Conservation (phyloP, 257 asterid species). For the Prunella vulgaris region DNA sequence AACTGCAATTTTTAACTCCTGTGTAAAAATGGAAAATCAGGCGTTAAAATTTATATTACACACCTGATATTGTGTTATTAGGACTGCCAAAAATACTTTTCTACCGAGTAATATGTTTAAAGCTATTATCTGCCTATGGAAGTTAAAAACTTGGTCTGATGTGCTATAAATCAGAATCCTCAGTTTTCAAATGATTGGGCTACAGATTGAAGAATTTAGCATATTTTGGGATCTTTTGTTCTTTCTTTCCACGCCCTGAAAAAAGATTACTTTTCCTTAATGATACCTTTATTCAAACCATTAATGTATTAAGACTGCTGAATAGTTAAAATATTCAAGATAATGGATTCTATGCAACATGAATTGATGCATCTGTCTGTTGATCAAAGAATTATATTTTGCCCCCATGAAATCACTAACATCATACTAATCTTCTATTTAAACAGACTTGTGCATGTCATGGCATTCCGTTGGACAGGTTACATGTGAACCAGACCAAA, state of each 20-base stretch:
- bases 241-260: background rate
- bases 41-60: background rate
- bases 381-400: constrained; percentile 8
- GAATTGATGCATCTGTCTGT: background rate
- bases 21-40: background rate
- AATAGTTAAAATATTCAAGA: background rate
- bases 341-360: constrained; percentile 5
- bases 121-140: constrained; percentile 8
- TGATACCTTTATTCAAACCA: background rate
- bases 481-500: constrained; percentile 26
- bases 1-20: constrained; percentile 7
- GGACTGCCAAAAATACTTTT: background rate
- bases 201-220: background rate
- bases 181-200: background rate
- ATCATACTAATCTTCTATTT: constrained; percentile 23
- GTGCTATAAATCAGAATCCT: background rate
- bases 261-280: background rate
- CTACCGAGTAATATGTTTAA: background rate
- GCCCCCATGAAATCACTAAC: constrained; percentile 14
- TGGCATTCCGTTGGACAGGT: constrained; percentile 61
- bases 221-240: background rate
- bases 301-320: constrained; percentile 1
- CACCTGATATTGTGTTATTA: background rate
- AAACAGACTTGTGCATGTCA: constrained; percentile 91
- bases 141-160: background rate